Evolutionary conservation across 2,329 filamentous ascomycete genomes (phyloP).

Genomic region (Ophiostoma ips): DNA sequence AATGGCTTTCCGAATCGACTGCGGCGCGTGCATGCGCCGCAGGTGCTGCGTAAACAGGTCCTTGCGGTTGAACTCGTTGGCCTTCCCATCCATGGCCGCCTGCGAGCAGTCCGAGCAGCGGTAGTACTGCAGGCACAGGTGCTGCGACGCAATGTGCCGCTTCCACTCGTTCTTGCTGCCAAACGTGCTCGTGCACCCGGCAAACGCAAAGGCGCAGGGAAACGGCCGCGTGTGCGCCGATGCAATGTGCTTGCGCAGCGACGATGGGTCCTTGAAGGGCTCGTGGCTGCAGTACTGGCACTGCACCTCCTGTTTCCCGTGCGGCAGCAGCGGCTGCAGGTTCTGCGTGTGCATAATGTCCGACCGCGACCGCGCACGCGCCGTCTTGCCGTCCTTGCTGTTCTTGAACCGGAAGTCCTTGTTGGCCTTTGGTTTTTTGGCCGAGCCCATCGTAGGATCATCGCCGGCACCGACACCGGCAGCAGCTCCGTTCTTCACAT

Average conservation of each 20-base stretch:
- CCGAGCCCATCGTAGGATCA: neutral
- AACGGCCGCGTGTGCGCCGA: slow-evolving; percentile 62
- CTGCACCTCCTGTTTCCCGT: slow-evolving; percentile 44
- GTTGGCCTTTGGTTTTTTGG: slow-evolving; percentile 4
- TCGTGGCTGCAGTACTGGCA: slow-evolving; percentile 49
- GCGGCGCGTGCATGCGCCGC: slow-evolving; percentile 78
- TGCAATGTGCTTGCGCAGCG: slow-evolving; percentile 51
- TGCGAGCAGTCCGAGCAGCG: slow-evolving; percentile 48
- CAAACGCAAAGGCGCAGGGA: slow-evolving; percentile 71
- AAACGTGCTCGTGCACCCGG: slow-evolving; percentile 72
- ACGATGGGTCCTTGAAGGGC: slow-evolving; percentile 53
- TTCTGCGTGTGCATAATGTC: slow-evolving; percentile 5
- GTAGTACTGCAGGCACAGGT: slow-evolving; percentile 58
- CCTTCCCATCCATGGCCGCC: slow-evolving; percentile 39
- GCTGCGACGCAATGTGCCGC: slow-evolving; percentile 79
- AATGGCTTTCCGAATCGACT: slow-evolving; percentile 44
- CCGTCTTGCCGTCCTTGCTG: slow-evolving; percentile 5
- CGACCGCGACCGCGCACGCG: slow-evolving; percentile 4
- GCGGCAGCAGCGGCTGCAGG: slow-evolving; percentile 12
- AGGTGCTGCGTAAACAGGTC: slow-evolving; percentile 92
- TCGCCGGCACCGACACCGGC: too few relatives aligned
- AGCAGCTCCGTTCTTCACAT: slow-evolving; percentile 1
- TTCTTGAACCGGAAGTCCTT: slow-evolving; percentile 11
- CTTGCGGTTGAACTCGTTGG: slow-evolving; percentile 77
- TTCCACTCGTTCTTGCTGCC: slow-evolving; percentile 98